Conservation (phyloP, 345 rosid species). For the Erodium maritimum region DNA sequence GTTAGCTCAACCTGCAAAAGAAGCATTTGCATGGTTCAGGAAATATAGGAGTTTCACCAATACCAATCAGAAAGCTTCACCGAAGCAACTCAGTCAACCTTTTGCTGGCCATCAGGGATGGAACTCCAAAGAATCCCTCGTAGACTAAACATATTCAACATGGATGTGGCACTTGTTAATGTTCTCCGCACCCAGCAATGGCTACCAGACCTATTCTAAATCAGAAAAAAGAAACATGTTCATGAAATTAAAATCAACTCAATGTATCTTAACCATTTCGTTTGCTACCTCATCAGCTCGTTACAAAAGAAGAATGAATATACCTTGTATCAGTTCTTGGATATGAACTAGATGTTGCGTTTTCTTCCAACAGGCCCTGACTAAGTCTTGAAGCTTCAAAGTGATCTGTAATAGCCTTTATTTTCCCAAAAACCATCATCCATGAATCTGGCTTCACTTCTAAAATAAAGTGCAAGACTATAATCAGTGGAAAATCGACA, state of each 20-base stretch:
- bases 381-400: constrained; percentile 43
- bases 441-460: constrained; percentile 35
- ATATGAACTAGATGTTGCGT: constrained; percentile 29
- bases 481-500: not conserved
- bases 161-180: constrained; percentile 42
- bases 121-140: constrained; percentile 71
- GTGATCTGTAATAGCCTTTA: constrained; percentile 58
- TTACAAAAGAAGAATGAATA: constrained; percentile 5
- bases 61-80: constrained; percentile 4
- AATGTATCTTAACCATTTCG: constrained; percentile 1
- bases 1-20: constrained; percentile 53
- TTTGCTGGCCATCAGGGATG: constrained; percentile 45
- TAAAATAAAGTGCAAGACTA: not conserved
- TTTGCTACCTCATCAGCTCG: not conserved
- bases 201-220: constrained; percentile 46
- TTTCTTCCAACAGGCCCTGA: constrained; percentile 22
- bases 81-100: constrained; percentile 34
- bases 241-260: constrained; percentile 10
- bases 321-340: constrained; percentile 35
- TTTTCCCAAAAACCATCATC: constrained; percentile 52
- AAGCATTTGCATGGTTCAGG: not conserved
- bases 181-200: constrained; percentile 34
- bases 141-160: constrained; percentile 67
- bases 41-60: constrained; percentile 1
- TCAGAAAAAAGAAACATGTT: constrained; percentile 22